Percentiles rank a stretch among this genome's conserved stretches.
Evolutionary conservation across 805 yeast species (phyloP).

Genomic region (Saccharomycopsis synnaedendra): DNA sequence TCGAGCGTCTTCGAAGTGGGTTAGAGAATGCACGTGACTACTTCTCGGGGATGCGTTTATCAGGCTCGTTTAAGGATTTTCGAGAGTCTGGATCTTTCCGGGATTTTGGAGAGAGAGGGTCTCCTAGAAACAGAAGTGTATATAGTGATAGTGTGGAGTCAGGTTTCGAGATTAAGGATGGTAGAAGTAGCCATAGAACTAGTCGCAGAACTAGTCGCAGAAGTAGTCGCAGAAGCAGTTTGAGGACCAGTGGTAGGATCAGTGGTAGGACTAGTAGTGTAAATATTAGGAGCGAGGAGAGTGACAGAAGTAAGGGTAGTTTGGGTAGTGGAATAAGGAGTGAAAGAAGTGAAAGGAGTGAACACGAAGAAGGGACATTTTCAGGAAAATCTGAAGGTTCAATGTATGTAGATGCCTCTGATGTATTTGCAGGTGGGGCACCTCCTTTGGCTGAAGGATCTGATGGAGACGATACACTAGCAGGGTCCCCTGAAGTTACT

Average conservation of each 20-base stretch:
- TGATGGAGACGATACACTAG: too few species aligned
- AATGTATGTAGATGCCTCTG: too few species aligned
- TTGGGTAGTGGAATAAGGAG: too few species aligned
- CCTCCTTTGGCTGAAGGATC: too few species aligned
- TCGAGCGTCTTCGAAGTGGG: constrained; percentile 59
- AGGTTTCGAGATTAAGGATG: constrained; percentile 7
- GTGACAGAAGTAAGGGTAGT: background rate
- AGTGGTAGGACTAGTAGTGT: background rate
- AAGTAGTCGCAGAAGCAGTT: constrained; percentile 19
- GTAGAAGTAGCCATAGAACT: constrained; percentile 18
- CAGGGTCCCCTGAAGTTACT: too few species aligned
- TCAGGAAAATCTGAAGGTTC: too few species aligned
- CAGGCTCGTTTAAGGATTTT: constrained; percentile 17
- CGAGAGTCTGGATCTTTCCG: constrained; percentile 37
- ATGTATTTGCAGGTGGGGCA: too few species aligned
- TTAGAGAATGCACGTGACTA: constrained; percentile 86
- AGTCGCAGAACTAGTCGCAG: constrained; percentile 15
- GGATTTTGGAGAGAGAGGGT: constrained; percentile 21
- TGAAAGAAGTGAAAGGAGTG: too few species aligned
- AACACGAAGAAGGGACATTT: too few species aligned
- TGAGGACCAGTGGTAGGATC: background rate
- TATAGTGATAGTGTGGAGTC: constrained; percentile 17
- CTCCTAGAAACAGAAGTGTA: constrained; percentile 24
- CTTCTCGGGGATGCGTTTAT: constrained; percentile 45
- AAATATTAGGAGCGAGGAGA: background rate